Evolutionary conservation across 2,329 filamentous ascomycete genomes (phyloP).

Genomic region (Beauveria caledonica): DNA sequence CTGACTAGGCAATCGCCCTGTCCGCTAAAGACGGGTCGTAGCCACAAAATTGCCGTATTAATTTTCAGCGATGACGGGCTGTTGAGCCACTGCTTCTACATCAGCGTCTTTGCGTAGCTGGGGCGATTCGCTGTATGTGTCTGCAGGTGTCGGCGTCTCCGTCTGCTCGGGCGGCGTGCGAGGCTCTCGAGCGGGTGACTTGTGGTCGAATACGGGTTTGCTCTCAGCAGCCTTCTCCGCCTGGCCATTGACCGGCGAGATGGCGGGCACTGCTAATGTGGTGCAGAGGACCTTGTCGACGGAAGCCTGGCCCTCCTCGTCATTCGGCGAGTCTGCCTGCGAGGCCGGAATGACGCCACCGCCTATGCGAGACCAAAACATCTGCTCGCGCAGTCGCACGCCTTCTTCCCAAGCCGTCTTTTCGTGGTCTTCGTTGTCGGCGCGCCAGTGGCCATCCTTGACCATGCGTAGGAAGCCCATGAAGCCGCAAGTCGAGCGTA

Average conservation of each 20-base stretch:
- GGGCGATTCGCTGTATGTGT: not conserved
- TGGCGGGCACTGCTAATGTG: not conserved
- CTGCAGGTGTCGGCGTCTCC: not conserved
- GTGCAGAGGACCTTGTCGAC: not conserved
- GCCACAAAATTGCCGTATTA: not conserved
- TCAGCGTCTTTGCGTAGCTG: conserved; percentile 1
- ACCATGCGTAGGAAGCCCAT: conserved; percentile 85
- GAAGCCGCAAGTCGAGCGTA: conserved; percentile 87
- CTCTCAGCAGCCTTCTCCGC: not conserved
- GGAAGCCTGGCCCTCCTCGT: not conserved
- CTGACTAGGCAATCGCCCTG: not conserved
- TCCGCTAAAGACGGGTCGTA: not conserved
- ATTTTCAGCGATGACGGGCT: conserved; percentile 2
- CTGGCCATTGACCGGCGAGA: not conserved
- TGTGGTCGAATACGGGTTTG: conserved; percentile 3
- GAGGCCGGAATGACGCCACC: conserved; percentile 74
- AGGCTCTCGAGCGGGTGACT: conserved; percentile 2
- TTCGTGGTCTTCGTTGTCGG: conserved; percentile 75
- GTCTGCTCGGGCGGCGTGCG: conserved; percentile 9
- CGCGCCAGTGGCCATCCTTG: conserved; percentile 85
- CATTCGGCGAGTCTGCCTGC: conserved; percentile 16
- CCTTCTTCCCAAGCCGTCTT: conserved; percentile 92
- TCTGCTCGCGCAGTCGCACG: conserved; percentile 78
- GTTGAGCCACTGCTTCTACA: not conserved
- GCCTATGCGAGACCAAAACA: conserved; percentile 94